Evolutionary conservation across 2,329 filamentous ascomycete genomes (phyloP).

Genomic region (Neofusicoccum kwambonambiense): DNA sequence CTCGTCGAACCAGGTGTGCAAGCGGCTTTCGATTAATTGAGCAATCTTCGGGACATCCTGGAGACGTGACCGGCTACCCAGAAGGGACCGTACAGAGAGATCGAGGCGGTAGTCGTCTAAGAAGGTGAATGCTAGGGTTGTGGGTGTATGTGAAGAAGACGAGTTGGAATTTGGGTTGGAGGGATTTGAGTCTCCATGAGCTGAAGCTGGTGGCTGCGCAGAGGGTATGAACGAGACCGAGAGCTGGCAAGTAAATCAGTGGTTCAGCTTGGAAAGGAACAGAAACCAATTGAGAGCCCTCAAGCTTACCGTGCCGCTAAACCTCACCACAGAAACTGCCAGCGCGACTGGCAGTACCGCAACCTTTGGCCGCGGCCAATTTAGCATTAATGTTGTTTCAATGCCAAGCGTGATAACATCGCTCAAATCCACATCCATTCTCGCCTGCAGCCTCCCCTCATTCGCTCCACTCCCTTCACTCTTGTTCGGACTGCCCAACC

Average conservation of each 20-base stretch:
- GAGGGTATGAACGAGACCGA: conserved; percentile 89
- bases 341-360: conserved; percentile 90
- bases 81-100: conserved; percentile 74
- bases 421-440: conserved; percentile 95
- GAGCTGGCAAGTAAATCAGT: conserved; percentile 40
- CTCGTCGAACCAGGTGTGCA: conserved; percentile 87
- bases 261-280: too few relatives aligned
- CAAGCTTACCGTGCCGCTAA: conserved; percentile 71
- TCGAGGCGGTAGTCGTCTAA: conserved; percentile 83
- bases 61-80: conserved; percentile 74
- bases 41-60: conserved; percentile 89
- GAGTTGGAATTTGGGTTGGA: conserved; percentile 19
- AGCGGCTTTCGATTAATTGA: conserved; percentile 73
- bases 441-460: conserved; percentile 76
- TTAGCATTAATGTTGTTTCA: conserved; percentile 90
- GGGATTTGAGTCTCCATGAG: conserved; percentile 39
- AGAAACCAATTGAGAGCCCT: neutral
- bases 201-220: conserved; percentile 28
- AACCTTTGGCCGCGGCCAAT: conserved; percentile 87
- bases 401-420: conserved; percentile 94
- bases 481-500: conserved; percentile 43
- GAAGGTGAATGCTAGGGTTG: conserved; percentile 93
- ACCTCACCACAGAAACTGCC: conserved; percentile 86
- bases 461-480: conserved; percentile 36
- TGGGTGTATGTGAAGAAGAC: conserved; percentile 52